Evolutionary conservation across 139 green algal genomes (phyloP).

Genomic region (Closterium sp.): DNA sequence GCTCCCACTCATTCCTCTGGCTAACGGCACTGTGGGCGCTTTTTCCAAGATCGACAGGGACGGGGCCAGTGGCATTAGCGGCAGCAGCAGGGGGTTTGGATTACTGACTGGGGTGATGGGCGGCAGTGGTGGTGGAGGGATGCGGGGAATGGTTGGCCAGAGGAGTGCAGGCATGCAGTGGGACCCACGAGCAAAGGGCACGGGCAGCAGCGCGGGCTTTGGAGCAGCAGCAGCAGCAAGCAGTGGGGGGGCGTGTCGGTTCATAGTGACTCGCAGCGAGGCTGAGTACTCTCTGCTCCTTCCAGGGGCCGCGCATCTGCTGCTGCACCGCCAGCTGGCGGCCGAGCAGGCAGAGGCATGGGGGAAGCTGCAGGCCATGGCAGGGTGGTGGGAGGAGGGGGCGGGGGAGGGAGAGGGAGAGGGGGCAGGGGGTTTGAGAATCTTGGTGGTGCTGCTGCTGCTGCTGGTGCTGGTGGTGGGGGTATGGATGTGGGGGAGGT

Average conservation of each 20-base stretch:
- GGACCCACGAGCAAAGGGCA: background rate
- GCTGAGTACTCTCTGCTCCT: slow-evolving; percentile 13
- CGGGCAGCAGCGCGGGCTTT: background rate
- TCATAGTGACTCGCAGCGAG: background rate
- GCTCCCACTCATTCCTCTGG: slow-evolving; percentile 63
- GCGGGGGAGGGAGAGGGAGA: background rate
- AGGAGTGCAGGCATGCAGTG: background rate
- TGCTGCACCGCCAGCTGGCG: slow-evolving; percentile 12
- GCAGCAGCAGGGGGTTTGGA: background rate
- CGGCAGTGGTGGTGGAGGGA: background rate
- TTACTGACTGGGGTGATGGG: background rate
- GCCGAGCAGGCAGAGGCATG: background rate
- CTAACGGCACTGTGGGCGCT: slow-evolving; percentile 50
- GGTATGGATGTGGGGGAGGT: slow-evolving; percentile 4
- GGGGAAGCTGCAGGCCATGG: background rate
- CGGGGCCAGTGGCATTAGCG: no score
- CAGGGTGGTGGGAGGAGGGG: background rate
- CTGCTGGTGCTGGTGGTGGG: slow-evolving; percentile 3
- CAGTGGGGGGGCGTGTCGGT: no score
- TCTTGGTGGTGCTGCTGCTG: background rate
- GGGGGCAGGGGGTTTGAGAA: background rate
- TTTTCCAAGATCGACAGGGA: background rate
- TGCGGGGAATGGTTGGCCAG: background rate
- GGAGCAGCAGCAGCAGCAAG: background rate
- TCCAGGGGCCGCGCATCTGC: background rate